Base-by-base conservation (phyloP, 352 stramenopile species). In the Pythium brassicae region DNA sequence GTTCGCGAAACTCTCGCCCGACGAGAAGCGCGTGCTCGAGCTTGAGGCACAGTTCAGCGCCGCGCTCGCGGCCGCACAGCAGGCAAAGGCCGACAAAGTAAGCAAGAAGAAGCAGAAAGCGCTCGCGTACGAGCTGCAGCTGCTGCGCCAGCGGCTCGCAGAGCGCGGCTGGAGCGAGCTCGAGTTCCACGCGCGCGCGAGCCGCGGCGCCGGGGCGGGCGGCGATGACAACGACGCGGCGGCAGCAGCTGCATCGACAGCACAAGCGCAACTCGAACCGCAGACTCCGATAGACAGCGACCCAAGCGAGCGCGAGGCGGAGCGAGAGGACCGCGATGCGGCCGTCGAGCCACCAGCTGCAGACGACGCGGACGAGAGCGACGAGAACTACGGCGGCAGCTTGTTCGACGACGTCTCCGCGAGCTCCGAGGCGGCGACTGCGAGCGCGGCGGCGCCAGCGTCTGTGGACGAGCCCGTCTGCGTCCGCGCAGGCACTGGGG, bases 21-120 rank as follows among this genome's bases (percentile, higher is more conserved):
- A 79, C 26, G 72, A 72, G 34, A 68, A 70, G 10, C 55, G 73
- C 27, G 46, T 85, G 47, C 51, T 71, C 10, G 68, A 78, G 56
- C 60, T 92, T 20, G 79, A 89, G 56, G 53, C 50, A 17, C 71
- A 78, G 44, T 86, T 78, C 55, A 61, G 54, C 34, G 54, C 73
- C 17, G 44, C 83, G 15, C 56, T 78, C 20, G 61, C 68, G 34
- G 57, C 61, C 2, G 26, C 76, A 27, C 62, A 69, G n/a, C 71
- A 78, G 15, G 58, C 77, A 0, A 81, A 77, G 42, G 62, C 76
- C 22, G 65, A 68, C 4, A 87, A 87, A 57, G 50, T 59, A 37
- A 77, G 59, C 44, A 87, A 82, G 57, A 86, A 86, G 57, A 74
- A 77, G 49, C 61, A 64, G 46, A 69, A 67, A 20, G 47, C 53